These are phyloP conservation scores for Cicer cuneatum DNA, from an alignment of 306 rosid species.

Conservation along the genomic window DNA sequence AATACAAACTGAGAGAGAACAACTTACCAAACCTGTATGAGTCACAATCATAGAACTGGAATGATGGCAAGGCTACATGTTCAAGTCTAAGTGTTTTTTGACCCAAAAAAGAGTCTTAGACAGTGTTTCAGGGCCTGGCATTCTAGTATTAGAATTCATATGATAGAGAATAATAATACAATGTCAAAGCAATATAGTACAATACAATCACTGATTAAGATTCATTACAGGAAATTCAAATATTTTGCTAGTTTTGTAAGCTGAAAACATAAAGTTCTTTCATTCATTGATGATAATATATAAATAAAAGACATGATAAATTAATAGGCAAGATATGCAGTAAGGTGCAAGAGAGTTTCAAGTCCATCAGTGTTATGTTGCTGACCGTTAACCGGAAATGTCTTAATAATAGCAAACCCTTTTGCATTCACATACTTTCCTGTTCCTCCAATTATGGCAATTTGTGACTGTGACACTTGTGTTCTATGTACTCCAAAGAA, in stretches of 20 bases:
- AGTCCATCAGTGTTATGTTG: slow-evolving; percentile 68
- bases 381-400: slow-evolving; percentile 54
- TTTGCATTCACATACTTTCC: slow-evolving; percentile 74
- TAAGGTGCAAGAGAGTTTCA: slow-evolving; percentile 62
- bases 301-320: not conserved
- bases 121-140: not conserved
- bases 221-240: too few species aligned
- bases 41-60: not conserved
- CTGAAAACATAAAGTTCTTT: not conserved
- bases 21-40: not conserved
- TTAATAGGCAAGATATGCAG: slow-evolving; percentile 55
- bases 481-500: slow-evolving; percentile 75
- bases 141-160: not conserved
- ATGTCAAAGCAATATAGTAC: not conserved
- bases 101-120: not conserved
- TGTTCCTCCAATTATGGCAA: slow-evolving; percentile 84
- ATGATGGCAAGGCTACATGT: not conserved
- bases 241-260: not conserved
- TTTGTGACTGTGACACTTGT: slow-evolving; percentile 71
- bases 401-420: slow-evolving; percentile 70
- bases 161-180: not conserved
- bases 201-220: too few species aligned
- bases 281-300: not conserved
- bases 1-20: too few species aligned
- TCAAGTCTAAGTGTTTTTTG: not conserved